Evolutionary conservation across 495 filamentous ascomycete genomes (phyloP).

Genomic region (Lasiosphaeria ovina): DNA sequence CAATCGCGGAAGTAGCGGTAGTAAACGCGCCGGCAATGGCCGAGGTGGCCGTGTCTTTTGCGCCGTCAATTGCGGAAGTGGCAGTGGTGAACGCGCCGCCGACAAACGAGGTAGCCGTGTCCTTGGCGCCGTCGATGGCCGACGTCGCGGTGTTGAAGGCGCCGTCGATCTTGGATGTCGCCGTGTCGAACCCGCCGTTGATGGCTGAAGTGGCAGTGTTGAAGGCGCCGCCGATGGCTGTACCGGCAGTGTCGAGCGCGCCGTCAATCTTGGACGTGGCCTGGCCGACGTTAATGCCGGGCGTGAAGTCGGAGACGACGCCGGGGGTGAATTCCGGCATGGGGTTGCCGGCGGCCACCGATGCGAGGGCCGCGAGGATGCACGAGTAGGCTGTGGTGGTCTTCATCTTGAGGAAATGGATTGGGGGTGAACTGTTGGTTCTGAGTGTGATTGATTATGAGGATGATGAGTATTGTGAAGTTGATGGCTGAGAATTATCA

Average conservation of each 20-base stretch:
- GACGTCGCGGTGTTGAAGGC: not conserved
- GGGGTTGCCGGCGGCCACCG: not conserved
- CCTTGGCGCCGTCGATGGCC: too few species aligned
- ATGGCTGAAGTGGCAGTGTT: not conserved
- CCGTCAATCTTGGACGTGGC: not conserved
- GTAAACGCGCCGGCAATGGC: not conserved
- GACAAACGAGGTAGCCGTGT: not conserved
- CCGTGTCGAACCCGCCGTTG: not conserved
- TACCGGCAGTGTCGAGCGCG: not conserved
- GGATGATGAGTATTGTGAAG: not conserved
- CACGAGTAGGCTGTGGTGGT: not conserved
- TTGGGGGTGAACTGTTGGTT: not conserved
- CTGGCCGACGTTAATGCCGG: not conserved
- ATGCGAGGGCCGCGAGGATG: not conserved
- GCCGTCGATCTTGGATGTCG: not conserved
- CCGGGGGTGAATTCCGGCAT: not conserved
- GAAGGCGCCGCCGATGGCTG: not conserved
- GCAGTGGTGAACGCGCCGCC: not conserved
- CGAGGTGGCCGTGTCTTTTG: not conserved
- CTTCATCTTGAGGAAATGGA: not conserved
- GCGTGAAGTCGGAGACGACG: not conserved
- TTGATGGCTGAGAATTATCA: not conserved
- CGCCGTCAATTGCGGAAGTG: not conserved
- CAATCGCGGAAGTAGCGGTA: not conserved
- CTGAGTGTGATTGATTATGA: not conserved